These are phyloP conservation scores for Clavispora fructus DNA, from an alignment of 805 yeast genomes.

Conservation along the genomic window DNA sequence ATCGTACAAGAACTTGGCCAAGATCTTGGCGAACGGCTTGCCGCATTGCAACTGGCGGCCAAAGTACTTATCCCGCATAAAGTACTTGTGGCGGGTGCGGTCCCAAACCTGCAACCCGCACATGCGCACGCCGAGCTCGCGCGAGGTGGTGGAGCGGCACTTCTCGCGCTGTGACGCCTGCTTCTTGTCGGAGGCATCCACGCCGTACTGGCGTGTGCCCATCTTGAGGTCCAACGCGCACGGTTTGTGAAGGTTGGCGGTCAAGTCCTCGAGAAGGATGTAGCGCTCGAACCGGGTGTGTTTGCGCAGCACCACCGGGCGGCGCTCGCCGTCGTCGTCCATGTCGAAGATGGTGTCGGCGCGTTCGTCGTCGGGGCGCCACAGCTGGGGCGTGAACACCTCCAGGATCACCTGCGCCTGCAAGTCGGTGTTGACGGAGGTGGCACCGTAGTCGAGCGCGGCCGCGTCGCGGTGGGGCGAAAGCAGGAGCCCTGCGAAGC, in stretches of 20 bases:
- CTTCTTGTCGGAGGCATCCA: constrained; percentile 75
- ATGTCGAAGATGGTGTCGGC: constrained; percentile 39
- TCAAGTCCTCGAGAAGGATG: constrained; percentile 83
- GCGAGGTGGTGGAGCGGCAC: constrained; percentile 76
- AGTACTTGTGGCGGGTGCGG: constrained; percentile 29
- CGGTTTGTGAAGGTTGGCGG: constrained; percentile 75
- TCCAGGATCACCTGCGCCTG: constrained; percentile 36
- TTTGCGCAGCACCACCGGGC: constrained; percentile 25
- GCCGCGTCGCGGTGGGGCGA: constrained; percentile 2
- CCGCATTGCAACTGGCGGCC: constrained; percentile 77
- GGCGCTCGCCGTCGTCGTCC: constrained; percentile 29
- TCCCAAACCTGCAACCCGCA: constrained; percentile 76
- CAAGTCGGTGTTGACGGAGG: constrained; percentile 33
- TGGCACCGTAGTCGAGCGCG: constrained; percentile 21
- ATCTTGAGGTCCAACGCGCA: constrained; percentile 92
- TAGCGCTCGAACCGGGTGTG: constrained; percentile 69
- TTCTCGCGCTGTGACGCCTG: constrained; percentile 74
- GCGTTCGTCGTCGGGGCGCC: constrained; percentile 27
- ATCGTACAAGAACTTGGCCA: constrained; percentile 76
- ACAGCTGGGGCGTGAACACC: constrained; percentile 36
- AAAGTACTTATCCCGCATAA: constrained; percentile 83
- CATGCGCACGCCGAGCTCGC: constrained; percentile 79
- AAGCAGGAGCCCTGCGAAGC: constrained; percentile 2
- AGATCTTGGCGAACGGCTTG: constrained; percentile 65
- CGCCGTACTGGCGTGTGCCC: constrained; percentile 98